A percentile compares a stretch with the other conserved stretches of the same genome.
Evolutionary conservation across 495 filamentous ascomycete genomes (phyloP).

Genomic region (Daldinia concentrica): DNA sequence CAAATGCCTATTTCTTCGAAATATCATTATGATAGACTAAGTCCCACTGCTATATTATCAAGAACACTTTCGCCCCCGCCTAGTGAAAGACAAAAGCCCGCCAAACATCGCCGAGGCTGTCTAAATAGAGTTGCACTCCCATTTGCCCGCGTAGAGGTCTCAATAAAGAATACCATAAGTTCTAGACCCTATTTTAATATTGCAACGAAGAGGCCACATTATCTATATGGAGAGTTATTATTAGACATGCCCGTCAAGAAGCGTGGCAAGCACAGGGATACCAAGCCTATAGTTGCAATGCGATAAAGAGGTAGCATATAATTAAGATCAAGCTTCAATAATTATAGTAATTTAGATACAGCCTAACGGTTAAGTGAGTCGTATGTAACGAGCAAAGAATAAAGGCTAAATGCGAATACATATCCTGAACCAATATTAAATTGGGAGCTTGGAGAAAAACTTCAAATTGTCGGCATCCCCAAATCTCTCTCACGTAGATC

Average conservation of each 20-base stretch:
- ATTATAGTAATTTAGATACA: constrained; percentile 25
- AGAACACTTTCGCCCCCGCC: not conserved
- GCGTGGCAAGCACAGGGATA: not conserved
- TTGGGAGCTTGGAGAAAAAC: constrained; percentile 3
- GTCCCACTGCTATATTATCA: not conserved
- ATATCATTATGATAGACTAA: not conserved
- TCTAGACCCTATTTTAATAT: not conserved
- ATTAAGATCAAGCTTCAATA: not conserved
- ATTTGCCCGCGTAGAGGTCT: not conserved
- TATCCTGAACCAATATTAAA: constrained; percentile 12
- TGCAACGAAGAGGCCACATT: not conserved
- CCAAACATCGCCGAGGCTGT: not conserved
- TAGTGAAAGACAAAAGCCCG: not conserved
- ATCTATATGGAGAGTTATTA: not conserved
- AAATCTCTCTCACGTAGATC: not conserved
- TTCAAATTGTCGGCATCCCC: not conserved
- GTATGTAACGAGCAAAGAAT: constrained; percentile 4
- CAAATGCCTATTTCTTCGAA: not conserved
- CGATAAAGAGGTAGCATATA: constrained; percentile 16
- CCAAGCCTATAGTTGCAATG: not conserved
- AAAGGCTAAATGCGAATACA: constrained; percentile 34
- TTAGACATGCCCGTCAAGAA: not conserved
- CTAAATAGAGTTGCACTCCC: not conserved
- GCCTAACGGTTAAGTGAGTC: constrained; percentile 31
- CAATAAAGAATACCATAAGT: not conserved